A percentile compares a stretch with the other conserved stretches of the same genome.
phyloP scores from a whole-genome alignment of 306 rosid species.

The Neltuma alba region DNA sequence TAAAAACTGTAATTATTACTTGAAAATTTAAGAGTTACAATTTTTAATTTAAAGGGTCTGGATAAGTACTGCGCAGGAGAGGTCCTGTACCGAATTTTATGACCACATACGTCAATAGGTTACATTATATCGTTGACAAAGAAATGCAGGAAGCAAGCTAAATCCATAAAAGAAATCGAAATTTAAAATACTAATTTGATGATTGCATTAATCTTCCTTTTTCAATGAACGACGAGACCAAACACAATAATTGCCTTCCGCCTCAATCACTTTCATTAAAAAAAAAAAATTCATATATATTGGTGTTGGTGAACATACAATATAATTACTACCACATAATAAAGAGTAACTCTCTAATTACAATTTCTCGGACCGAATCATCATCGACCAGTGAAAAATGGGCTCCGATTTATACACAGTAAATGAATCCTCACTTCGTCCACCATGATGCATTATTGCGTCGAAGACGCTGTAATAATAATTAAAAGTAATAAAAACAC shows the following conservation, averaged over 20 bases:
- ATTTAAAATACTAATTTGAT: too few relatives aligned
- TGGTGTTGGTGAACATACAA: constrained; percentile 7
- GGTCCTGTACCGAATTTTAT: too few relatives aligned
- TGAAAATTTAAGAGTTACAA: too few relatives aligned
- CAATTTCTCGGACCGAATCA: constrained; percentile 14
- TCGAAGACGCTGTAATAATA: too few relatives aligned
- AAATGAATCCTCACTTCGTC: constrained; percentile 26
- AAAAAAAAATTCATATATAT: neutral
- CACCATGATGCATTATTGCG: neutral
- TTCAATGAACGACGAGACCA: neutral
- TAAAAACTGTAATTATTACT: neutral
- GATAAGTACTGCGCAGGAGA: neutral
- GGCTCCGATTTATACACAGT: constrained; percentile 5
- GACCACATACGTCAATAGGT: too few relatives aligned
- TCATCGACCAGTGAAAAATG: neutral
- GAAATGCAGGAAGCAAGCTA: neutral
- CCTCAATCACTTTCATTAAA: neutral
- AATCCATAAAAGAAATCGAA: too few relatives aligned
- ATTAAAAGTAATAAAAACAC: too few relatives aligned
- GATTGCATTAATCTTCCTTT: neutral
- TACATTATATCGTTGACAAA: too few relatives aligned
- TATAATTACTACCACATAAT: neutral
- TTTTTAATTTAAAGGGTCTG: neutral
- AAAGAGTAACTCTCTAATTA: neutral
- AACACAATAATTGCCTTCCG: neutral